Conservation (phyloP, 139 green algal species). For the Spirogloea muscicola region DNA sequence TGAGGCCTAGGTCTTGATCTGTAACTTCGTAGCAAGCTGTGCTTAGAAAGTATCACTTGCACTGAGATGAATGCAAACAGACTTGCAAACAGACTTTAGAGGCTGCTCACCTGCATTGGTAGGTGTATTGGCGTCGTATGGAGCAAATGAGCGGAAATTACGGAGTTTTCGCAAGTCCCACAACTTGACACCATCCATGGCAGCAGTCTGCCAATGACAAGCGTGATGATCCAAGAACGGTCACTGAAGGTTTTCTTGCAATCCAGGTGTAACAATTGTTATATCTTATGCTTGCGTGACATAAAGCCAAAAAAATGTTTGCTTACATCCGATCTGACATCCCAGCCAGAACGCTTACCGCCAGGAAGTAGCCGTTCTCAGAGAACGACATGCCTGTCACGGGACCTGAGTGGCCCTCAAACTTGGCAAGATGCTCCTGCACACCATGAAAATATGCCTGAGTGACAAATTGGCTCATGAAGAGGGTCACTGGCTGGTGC, state of each 20-base stretch:
- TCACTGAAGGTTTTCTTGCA: background rate
- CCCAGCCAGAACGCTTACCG: constrained; percentile 41
- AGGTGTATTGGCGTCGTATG: constrained; percentile 1
- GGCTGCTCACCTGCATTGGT: constrained; percentile 20
- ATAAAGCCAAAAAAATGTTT: no score
- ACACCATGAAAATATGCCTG: no score
- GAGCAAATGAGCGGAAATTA: constrained; percentile 53
- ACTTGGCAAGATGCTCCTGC: constrained; percentile 76
- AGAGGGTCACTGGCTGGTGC: no score
- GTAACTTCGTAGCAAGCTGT: no score
- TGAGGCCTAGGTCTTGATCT: no score
- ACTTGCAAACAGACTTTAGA: no score
- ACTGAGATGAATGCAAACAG: no score
- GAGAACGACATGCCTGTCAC: constrained; percentile 74
- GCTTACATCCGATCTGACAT: background rate
- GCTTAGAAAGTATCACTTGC: no score
- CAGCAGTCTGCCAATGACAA: constrained; percentile 45
- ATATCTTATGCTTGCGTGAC: no score
- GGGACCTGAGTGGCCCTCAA: constrained; percentile 65
- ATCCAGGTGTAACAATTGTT: background rate
- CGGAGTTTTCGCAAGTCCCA: constrained; percentile 97
- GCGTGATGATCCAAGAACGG: background rate
- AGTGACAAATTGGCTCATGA: no score
- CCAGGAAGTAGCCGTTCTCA: constrained; percentile 94
- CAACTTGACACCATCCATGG: constrained; percentile 81